Evolutionary conservation across 768 basidiomycete genomes (phyloP).

Genomic region (Tylopilus balloui): DNA sequence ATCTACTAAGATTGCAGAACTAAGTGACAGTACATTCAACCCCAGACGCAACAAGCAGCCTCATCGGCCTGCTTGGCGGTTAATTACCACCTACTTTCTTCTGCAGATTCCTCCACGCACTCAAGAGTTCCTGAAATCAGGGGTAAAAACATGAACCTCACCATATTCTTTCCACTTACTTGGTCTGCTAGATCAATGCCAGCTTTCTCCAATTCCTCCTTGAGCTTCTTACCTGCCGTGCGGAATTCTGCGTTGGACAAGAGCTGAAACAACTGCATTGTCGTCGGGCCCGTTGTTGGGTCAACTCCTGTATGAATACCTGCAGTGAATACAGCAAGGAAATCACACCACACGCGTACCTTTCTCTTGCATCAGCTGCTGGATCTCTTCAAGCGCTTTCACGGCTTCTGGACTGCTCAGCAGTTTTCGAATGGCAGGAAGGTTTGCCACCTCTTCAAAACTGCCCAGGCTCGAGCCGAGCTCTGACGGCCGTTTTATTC

Average conservation of each 20-base stretch:
- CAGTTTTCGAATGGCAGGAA: conserved; percentile 45
- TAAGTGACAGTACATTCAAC: background rate
- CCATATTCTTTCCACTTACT: conserved; percentile 33
- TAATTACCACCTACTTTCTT: conserved; percentile 24
- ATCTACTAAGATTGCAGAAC: background rate
- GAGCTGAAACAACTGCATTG: conserved; percentile 52
- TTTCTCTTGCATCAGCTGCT: conserved; percentile 42
- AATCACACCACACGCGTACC: conserved; percentile 30
- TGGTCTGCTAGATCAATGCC: conserved; percentile 56
- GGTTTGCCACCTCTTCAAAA: conserved; percentile 39
- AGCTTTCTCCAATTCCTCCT: conserved; percentile 50
- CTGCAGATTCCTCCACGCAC: conserved; percentile 34
- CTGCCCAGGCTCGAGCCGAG: conserved; percentile 35
- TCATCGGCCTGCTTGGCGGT: background rate
- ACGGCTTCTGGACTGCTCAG: conserved; percentile 48
- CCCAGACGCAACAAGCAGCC: background rate
- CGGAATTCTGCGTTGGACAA: conserved; percentile 50
- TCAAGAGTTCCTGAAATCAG: conserved; percentile 42
- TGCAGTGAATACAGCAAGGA: background rate
- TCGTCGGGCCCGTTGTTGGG: conserved; percentile 42
- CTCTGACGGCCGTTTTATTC: conserved; percentile 28
- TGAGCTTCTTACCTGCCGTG: conserved; percentile 41
- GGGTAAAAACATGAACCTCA: background rate
- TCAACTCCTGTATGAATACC: conserved; percentile 42
- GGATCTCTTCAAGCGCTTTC: conserved; percentile 43